Evolutionary conservation across 345 rosid genomes (phyloP).

Genomic region (Heritiera littoralis): DNA sequence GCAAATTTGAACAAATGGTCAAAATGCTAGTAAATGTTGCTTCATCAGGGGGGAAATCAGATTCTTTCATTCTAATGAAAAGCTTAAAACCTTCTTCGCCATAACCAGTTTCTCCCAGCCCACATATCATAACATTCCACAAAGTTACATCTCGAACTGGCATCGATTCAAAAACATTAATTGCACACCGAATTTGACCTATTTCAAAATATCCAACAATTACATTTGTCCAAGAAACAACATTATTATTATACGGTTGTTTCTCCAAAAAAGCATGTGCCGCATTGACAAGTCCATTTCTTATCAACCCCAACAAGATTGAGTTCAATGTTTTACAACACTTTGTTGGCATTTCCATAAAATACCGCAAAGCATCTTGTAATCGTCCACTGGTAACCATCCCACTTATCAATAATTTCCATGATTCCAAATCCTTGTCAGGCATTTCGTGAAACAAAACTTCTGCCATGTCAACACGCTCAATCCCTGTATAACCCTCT

Average conservation of each 20-base stretch:
- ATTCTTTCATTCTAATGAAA: slow-evolving; percentile 37
- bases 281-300: slow-evolving; percentile 36
- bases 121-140: slow-evolving; percentile 48
- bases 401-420: slow-evolving; percentile 39
- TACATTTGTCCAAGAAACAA: slow-evolving; percentile 40
- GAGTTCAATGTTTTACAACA: slow-evolving; percentile 42
- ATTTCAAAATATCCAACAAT: slow-evolving; percentile 41
- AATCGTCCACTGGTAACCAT: slow-evolving; percentile 25
- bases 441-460: slow-evolving; percentile 32
- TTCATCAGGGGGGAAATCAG: slow-evolving; percentile 34
- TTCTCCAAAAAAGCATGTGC: slow-evolving; percentile 42
- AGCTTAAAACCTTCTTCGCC: slow-evolving; percentile 43
- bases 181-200: slow-evolving; percentile 33
- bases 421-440: slow-evolving; percentile 37
- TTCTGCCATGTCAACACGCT: slow-evolving; percentile 32
- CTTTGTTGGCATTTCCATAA: slow-evolving; percentile 38
- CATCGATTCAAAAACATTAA: slow-evolving; percentile 35
- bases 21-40: slow-evolving; percentile 47
- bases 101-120: slow-evolving; percentile 42
- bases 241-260: slow-evolving; percentile 31
- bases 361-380: slow-evolving; percentile 26
- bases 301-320: slow-evolving; percentile 32
- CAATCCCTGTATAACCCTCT: slow-evolving; percentile 33
- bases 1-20: slow-evolving; percentile 42
- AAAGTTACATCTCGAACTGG: slow-evolving; percentile 29